These are phyloP conservation scores for Pleurotus citrinopileatus DNA, from an alignment of 768 basidiomycete species.

Conservation along the genomic window DNA sequence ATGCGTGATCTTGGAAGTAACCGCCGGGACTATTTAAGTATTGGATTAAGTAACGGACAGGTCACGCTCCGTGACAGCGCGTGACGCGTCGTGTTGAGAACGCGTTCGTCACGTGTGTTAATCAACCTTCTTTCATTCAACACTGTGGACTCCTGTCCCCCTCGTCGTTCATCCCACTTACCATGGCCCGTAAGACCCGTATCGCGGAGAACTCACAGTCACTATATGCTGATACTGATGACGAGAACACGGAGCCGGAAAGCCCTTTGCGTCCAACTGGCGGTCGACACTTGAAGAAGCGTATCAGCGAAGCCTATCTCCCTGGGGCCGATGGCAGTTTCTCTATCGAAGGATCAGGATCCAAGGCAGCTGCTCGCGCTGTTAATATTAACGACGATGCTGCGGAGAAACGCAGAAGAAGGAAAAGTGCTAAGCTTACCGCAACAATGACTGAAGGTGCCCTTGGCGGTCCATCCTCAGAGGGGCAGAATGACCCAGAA, in stretches of 20 bases:
- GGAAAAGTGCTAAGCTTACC: constrained; percentile 71
- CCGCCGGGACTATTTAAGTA: too few relatives aligned
- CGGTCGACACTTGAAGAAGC: constrained; percentile 41
- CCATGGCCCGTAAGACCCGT: constrained; percentile 37
- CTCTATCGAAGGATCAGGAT: constrained; percentile 30
- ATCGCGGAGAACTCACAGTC: constrained; percentile 31
- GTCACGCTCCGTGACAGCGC: neutral
- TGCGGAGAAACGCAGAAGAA: constrained; percentile 79
- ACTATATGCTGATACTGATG: constrained; percentile 31
- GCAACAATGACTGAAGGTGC: constrained; percentile 45
- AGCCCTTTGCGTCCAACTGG: constrained; percentile 34
- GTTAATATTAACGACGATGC: constrained; percentile 79
- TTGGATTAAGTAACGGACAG: too few relatives aligned
- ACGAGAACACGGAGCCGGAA: constrained; percentile 35
- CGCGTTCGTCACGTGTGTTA: constrained; percentile 5
- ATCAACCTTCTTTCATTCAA: constrained; percentile 4
- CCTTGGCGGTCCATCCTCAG: constrained; percentile 60
- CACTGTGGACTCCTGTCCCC: neutral
- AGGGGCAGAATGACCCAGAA: constrained; percentile 34
- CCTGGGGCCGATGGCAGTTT: constrained; percentile 43
- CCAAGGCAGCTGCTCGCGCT: constrained; percentile 39
- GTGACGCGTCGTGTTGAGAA: neutral
- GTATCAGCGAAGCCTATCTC: constrained; percentile 56
- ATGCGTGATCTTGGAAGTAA: neutral
- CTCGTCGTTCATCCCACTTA: constrained; percentile 21